Evolutionary conservation across 768 basidiomycete species (phyloP), one percentile per base, ranked within the genome.

Genomic region (Lactifluus subvellereus): DNA sequence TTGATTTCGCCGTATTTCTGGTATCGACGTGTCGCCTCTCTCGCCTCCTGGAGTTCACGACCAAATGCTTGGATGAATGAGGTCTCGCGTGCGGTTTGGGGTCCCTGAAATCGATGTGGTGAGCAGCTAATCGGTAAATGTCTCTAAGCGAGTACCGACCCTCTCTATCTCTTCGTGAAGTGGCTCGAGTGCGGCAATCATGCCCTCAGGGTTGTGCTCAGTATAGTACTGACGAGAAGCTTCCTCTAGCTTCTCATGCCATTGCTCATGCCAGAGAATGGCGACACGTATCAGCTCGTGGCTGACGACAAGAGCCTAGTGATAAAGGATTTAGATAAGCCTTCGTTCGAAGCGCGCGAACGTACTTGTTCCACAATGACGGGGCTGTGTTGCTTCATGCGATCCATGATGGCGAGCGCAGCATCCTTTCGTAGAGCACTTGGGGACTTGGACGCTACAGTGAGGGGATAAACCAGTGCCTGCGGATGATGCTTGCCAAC

Each of bases 201-300:
- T 99, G 6, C 91, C 97, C 62, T 93, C 90, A 2, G 96, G 88
- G 73, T 99, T 97, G 70, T 93, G 90, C 69, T 98, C 97, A 10
- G 92, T 94, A 79, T 95, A 99, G 77, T 94, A 99, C 51, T 94
- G 76, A 47, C 97, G 84, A 7, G 95, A 97, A 6, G 97, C 97
- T 74, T 99, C 97, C 76, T 99, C 97, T 22, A 99, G 79, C 18
- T 93, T 94, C 76, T 99, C 97, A 69, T 98, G 94, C 97, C 97
- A 99, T 66, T 94, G 78, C 73, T 99, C 97, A 69, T 98, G 95
- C 97, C 97, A 99, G 11, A 99, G 78, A 64, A 99, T 98, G 7
- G 97, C 96, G 7, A 98, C 92, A 20, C 97, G 88, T 62, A 98
- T 98, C 42, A 99, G 82, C 72, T 99, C 97, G 35, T 90, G 86